Base-by-base conservation (phyloP, 1,284 basidiomycete species). In the Ustilago shanxiensis region DNA sequence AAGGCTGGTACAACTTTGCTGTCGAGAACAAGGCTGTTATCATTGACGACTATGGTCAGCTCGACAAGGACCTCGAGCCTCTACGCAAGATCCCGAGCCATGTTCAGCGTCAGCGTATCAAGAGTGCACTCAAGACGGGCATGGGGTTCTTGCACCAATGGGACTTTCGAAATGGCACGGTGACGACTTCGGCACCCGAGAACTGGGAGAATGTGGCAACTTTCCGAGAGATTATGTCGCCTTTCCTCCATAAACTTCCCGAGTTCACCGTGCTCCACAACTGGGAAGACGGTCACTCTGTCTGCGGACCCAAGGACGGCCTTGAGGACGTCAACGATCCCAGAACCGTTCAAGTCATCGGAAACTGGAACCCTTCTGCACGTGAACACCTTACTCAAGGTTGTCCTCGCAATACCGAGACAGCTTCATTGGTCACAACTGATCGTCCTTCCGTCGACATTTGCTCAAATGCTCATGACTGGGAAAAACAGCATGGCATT, bases 21-120 rank as follows among this genome's bases (percentile, higher is more conserved):
- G 31, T 61, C 22, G 45, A 62, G 31, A 58, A 68, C 50, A 49
- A 68, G 7, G 59, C 54, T 13, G 24, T 33, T 41, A 62, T 68
- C 59, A 62, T 68, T 18, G 66, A 68, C 44, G 66, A 68, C 10
- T 68, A 68, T 47, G 66, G 60, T 16, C 66, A 68, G 60, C 66
- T 68, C 41, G 66, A 68, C n/a, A 29, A 56, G 29, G 66, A 68
- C 24, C 59, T 68, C n/a, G 47, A 28, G 18, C 66, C 66, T 11
- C 20, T 68, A 39, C 66, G 63, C 41, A 57, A 37, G 13, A 44
- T 66, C 18, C 37, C 69, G 3, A 10, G 51, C 20, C 39, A 57
- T 29, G 37, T 72, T 2, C 31, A 66, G 64, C 70, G 64, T 11
- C 50, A 51, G 31, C 59, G 70, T 6, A 52, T 67, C 8, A 35